Percentiles rank a stretch among this genome's conserved stretches.
Conservation (phyloP, 176 grass and related monocot species). For the Musa itinerans region DNA sequence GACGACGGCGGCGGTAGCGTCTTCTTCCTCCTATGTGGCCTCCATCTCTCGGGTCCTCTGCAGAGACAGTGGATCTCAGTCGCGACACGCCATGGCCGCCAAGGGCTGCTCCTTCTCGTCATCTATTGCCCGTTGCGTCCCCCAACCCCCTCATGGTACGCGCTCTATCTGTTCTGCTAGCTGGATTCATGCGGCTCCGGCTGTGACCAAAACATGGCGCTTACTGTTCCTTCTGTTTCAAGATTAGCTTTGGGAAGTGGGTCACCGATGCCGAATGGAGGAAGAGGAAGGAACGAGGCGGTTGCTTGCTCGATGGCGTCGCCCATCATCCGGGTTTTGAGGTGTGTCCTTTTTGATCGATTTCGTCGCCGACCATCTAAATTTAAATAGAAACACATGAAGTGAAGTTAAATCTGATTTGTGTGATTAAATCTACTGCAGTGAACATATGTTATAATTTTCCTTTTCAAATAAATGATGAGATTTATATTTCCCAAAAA, state of each 20-base stretch:
- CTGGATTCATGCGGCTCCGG: neutral
- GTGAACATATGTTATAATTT: too few relatives aligned
- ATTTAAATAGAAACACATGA: too few relatives aligned
- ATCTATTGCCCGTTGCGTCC: conserved; percentile 1
- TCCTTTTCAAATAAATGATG: too few relatives aligned
- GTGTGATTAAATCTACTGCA: too few relatives aligned
- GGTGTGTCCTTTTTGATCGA: conserved; percentile 21
- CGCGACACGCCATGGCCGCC: conserved; percentile 9
- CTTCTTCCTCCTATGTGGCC: conserved; percentile 32
- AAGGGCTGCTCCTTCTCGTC: conserved; percentile 9
- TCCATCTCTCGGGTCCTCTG: conserved; percentile 61
- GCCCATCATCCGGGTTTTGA: conserved; percentile 25
- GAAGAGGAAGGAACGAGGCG: conserved; percentile 21
- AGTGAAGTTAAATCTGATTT: too few relatives aligned
- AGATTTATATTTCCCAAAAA: too few relatives aligned
- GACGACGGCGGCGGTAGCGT: too few relatives aligned
- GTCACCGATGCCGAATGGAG: conserved; percentile 5
- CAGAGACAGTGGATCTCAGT: conserved; percentile 17
- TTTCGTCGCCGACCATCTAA: neutral
- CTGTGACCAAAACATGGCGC: neutral
- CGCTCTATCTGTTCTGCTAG: neutral
- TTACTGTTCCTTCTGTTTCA: neutral
- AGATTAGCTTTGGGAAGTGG: conserved; percentile 9
- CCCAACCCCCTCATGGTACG: neutral
- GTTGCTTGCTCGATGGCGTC: conserved; percentile 19